Conservation (phyloP, 2,329 filamentous ascomycete species). For the Tetracladium maxilliforme region DNA sequence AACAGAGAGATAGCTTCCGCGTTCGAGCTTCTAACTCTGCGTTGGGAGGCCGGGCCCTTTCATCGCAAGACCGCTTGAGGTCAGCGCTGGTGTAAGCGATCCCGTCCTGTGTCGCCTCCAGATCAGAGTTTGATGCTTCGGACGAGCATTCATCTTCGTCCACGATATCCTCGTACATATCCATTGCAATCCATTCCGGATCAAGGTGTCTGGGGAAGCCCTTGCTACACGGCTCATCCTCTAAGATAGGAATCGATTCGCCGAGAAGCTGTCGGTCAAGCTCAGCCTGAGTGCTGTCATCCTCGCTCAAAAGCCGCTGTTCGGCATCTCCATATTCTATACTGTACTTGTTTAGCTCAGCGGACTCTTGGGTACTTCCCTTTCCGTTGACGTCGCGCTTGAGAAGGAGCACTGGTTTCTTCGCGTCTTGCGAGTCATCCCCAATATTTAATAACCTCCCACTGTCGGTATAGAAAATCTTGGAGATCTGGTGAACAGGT, state of each 20-base stretch:
- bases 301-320: too few species aligned
- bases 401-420: conserved; percentile 52
- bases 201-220: conserved; percentile 52
- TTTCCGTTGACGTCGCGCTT: conserved; percentile 51
- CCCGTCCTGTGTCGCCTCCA: too few species aligned
- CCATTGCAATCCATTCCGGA: conserved; percentile 61
- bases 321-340: too few species aligned
- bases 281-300: conserved; percentile 15
- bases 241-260: conserved; percentile 16
- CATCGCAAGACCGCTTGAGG: too few species aligned
- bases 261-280: conserved; percentile 13
- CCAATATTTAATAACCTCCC: conserved; percentile 62
- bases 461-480: conserved; percentile 66
- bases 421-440: conserved; percentile 46
- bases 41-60: too few species aligned
- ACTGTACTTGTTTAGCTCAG: conserved; percentile 3
- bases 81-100: too few species aligned
- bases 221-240: too few species aligned
- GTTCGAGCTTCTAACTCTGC: too few species aligned
- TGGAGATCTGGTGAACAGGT: conserved; percentile 58
- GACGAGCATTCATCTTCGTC: conserved; percentile 28
- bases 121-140: too few species aligned
- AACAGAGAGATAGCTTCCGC: background rate
- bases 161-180: conserved; percentile 44
- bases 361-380: background rate